A percentile compares a stretch with the other conserved stretches of the same genome.
Conservation (phyloP, 495 filamentous ascomycete species). For the Lasiosphaeris hirsuta region DNA sequence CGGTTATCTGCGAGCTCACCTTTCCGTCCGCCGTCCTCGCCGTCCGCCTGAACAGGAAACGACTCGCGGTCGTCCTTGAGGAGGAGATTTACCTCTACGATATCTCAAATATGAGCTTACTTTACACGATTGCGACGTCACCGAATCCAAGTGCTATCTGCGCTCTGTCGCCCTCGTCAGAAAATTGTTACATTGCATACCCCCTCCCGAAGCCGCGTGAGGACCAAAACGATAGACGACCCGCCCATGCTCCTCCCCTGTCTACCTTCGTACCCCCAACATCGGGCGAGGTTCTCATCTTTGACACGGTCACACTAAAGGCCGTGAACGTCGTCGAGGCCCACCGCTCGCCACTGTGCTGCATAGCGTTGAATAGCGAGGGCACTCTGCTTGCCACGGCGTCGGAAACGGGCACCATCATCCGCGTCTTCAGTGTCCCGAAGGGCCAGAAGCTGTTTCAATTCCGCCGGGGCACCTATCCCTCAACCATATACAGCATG, state of each 20-base stretch:
- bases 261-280: conserved; percentile 73
- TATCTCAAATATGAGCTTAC: conserved; percentile 93
- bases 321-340: conserved; percentile 92
- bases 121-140: conserved; percentile 86
- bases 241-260: conserved; percentile 81
- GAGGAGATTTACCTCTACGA: conserved; percentile 97
- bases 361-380: conserved; percentile 84
- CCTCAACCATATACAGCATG: conserved; percentile 95
- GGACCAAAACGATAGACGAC: conserved; percentile 53
- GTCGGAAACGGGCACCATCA: conserved; percentile 96
- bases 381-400: conserved; percentile 93
- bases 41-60: conserved; percentile 88
- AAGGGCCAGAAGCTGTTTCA: conserved; percentile 88
- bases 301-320: conserved; percentile 80
- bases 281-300: conserved; percentile 89
- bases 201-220: conserved; percentile 79
- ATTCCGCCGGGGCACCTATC: conserved; percentile 91
- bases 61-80: conserved; percentile 87
- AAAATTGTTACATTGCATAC: conserved; percentile 90
- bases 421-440: conserved; percentile 89
- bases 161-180: conserved; percentile 89
- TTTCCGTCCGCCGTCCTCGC: conserved; percentile 93
- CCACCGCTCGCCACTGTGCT: conserved; percentile 87
- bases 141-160: conserved; percentile 90
- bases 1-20: conserved; percentile 97